Evolutionary conservation across 129 eudicot genomes (phyloP), one percentile per base, ranked within the genome.

Genomic region (Saussurea involucrata): DNA sequence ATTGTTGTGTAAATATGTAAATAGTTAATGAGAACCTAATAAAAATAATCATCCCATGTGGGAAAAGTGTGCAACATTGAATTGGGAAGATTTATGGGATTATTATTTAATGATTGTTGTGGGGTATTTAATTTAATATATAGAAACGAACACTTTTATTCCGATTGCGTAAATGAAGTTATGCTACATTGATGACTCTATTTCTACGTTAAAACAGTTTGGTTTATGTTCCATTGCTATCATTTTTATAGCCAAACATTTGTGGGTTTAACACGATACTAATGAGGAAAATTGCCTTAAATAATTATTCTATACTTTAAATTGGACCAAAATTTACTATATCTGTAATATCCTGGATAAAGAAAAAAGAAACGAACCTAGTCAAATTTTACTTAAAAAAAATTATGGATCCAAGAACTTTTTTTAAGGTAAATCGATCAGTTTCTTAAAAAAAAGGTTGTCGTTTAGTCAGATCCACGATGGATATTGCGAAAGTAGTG

Each of bases 131-230:
- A 42, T 63, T 75, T 25, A 65, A 21, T 76, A 44, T 13, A 40
- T 29, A 29, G 20, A 66, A 76, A 66, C 66, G 28, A 28, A 44
- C 66, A 20, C 63, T 76, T 76, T 76, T 66, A 44, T 44, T 66
- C 66, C 12, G 46, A 76, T 76, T 66, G 66, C 55, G 71, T 65
- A 49, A 65, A 42, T 24, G 18, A 29, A 18, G 7, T 34, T 42
- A 66, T 42, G 80, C 24, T 73, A 5, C 53, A 55, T 73, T 65
- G 31, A 73, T 29, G 49, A 21, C 21, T 4, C 20, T 15, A 49
- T 5, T 73, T 31, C 11, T 22, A 73, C 77, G 58, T 44, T 27
- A 5, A 28, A 65, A 76, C 63, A 75, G 29, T 75, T 76, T 66
- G 29, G 72, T 46, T 66, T 46, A 28, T 0, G 31, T 28, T 76